These are phyloP conservation scores for Trichosporon asahii DNA, from an alignment of 1,284 basidiomycete genomes.

Conservation along the genomic window DNA sequence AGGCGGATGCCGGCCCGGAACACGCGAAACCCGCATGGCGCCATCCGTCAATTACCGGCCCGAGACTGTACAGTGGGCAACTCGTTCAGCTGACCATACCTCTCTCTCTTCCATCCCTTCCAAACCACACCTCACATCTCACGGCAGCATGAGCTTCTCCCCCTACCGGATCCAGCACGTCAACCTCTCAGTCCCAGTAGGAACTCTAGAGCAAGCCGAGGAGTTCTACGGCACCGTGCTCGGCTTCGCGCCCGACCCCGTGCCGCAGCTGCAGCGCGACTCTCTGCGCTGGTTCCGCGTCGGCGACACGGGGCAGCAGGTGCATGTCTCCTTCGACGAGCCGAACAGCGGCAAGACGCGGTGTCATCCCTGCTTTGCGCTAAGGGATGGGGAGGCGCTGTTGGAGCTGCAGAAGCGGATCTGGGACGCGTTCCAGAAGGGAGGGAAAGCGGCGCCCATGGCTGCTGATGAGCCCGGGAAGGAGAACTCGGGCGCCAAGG, in stretches of 20 bases:
- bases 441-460: slow-evolving; percentile 29
- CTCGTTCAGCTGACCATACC: background rate
- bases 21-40: background rate
- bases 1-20: background rate
- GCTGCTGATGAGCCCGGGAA: slow-evolving; percentile 42
- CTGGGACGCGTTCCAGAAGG: slow-evolving; percentile 30
- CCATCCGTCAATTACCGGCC: background rate
- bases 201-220: slow-evolving; percentile 40
- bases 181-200: slow-evolving; percentile 45
- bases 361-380: slow-evolving; percentile 46
- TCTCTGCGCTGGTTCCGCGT: slow-evolving; percentile 39
- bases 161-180: slow-evolving; percentile 40
- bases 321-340: slow-evolving; percentile 40
- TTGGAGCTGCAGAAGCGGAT: slow-evolving; percentile 42
- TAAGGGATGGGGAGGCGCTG: slow-evolving; percentile 34
- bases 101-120: background rate
- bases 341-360: slow-evolving; percentile 25
- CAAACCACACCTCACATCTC: background rate
- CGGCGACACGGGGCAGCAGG: slow-evolving; percentile 42
- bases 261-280: slow-evolving; percentile 40
- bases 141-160: background rate
- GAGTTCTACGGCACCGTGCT: slow-evolving; percentile 48
- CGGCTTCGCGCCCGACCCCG: slow-evolving; percentile 40
- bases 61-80: background rate
- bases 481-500: slow-evolving; percentile 43